phyloP scores from a whole-genome alignment of 2,329 filamentous ascomycete species.

The Penicillium nordicum region DNA sequence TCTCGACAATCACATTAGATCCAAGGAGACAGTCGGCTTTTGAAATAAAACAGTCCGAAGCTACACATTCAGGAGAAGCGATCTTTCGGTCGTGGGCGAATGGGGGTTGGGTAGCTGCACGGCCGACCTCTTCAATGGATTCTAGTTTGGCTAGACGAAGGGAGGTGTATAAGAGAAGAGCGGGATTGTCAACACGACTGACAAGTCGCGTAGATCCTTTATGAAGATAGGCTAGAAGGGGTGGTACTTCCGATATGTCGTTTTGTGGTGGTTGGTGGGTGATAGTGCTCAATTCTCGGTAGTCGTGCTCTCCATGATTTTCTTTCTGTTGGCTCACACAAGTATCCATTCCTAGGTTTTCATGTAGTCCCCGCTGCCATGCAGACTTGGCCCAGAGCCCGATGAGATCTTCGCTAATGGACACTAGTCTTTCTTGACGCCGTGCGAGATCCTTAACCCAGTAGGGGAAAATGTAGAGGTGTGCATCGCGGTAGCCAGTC shows the following conservation, averaged over 20 bases:
- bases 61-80: background rate
- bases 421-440: background rate
- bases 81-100: background rate
- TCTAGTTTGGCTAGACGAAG: background rate
- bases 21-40: background rate
- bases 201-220: background rate
- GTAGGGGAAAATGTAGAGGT: constrained; percentile 1
- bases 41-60: background rate
- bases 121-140: background rate
- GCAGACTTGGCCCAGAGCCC: background rate
- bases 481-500: background rate
- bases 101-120: background rate
- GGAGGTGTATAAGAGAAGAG: background rate
- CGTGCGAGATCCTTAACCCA: background rate
- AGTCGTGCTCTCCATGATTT: background rate
- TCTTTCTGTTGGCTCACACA: background rate
- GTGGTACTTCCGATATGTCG: background rate
- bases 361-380: background rate
- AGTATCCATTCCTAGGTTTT: background rate
- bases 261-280: background rate
- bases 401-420: background rate
- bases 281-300: background rate
- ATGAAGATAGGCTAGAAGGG: background rate
- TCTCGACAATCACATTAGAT: background rate
- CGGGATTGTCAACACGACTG: background rate